Percentiles rank a stretch among this genome's conserved stretches.
Conservation (phyloP, 352 stramenopile species). For the Blastocystis sp. region DNA sequence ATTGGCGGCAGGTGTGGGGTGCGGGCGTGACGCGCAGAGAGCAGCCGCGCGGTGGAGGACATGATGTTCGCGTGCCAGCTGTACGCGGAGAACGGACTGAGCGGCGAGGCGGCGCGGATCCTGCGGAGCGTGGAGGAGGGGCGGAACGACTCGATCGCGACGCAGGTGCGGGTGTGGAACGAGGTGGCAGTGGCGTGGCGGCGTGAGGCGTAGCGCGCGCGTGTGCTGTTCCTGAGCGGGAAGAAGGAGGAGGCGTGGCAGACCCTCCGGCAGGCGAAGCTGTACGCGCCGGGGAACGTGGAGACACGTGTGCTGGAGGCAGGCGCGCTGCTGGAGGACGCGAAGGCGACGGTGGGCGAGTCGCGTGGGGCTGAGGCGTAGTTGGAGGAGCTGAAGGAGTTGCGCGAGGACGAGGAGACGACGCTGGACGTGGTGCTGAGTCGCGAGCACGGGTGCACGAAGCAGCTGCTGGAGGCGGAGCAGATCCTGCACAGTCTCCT, state of each 20-base stretch:
- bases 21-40: neutral
- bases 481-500: neutral
- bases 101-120: neutral
- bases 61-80: conserved; percentile 1
- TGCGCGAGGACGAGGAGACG: neutral
- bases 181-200: neutral
- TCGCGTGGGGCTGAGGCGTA: neutral
- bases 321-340: neutral
- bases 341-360: neutral
- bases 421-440: conserved; percentile 16
- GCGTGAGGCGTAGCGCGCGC: neutral
- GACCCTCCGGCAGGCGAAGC: neutral
- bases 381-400: neutral
- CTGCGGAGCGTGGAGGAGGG: neutral
- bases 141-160: neutral
- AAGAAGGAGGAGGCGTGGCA: conserved; percentile 4
- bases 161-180: neutral
- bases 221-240: neutral
- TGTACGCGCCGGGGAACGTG: neutral
- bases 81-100: neutral
- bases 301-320: conserved; percentile 6
- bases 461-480: neutral
- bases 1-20: no score
- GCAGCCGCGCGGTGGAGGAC: neutral
- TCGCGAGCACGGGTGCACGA: conserved; percentile 12